Conservation (phyloP, 2,329 filamentous ascomycete genomes). For the Ramichloridium luteum region DNA sequence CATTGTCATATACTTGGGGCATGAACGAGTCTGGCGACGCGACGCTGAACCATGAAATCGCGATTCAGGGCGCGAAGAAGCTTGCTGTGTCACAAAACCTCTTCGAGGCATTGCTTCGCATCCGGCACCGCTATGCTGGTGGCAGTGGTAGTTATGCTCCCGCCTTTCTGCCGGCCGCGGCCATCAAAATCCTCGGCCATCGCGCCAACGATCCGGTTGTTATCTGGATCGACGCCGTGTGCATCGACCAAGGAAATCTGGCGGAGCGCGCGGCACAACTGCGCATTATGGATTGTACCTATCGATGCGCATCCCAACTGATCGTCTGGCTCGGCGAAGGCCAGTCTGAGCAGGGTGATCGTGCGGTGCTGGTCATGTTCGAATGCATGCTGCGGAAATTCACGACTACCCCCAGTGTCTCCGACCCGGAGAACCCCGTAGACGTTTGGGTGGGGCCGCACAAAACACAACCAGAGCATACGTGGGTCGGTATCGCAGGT, state of each 20-base stretch:
- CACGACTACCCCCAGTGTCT: no score
- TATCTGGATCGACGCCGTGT: constrained; percentile 4
- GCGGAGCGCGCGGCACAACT: constrained; percentile 16
- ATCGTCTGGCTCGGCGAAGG: constrained; percentile 8
- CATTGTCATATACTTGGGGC: constrained; percentile 6
- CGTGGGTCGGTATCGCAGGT: no score
- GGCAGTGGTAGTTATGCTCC: no score
- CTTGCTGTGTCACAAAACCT: constrained; percentile 4
- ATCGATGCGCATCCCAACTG: constrained; percentile 14
- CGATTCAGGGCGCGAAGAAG: constrained; percentile 1
- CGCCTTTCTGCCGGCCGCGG: no score
- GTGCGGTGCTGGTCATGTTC: no score
- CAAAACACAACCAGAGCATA: no score
- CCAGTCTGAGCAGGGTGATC: constrained; percentile 1
- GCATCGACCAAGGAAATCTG: constrained; percentile 14
- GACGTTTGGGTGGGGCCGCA: no score
- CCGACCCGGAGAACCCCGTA: no score
- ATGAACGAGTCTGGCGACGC: constrained; percentile 3
- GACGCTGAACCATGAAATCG: constrained; percentile 1
- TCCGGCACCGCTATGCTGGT: no score
- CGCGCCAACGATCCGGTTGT: background rate
- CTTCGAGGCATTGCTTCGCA: constrained; percentile 1
- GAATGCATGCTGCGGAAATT: no score
- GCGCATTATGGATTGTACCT: constrained; percentile 17
- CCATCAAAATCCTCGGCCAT: no score